Percentiles rank a stretch among this genome's conserved stretches.
Conservation (phyloP, 768 basidiomycete species). For the Collybiopsis luxurians region DNA sequence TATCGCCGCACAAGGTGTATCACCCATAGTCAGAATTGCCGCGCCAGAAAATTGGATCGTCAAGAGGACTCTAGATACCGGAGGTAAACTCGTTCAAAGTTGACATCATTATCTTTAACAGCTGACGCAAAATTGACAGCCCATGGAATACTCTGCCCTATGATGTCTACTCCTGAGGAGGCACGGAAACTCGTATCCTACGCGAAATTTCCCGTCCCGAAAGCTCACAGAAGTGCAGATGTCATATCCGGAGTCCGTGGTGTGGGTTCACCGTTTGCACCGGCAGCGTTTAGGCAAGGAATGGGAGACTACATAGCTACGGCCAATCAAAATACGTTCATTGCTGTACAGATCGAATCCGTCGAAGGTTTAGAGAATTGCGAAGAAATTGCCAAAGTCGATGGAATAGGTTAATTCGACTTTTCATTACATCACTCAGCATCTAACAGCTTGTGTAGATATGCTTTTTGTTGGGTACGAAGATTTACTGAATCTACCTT, state of each 20-base stretch:
- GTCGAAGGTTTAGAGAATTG: slow-evolving; percentile 39
- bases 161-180: slow-evolving; percentile 34
- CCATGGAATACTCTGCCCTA: slow-evolving; percentile 2
- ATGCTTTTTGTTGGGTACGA: slow-evolving; percentile 15
- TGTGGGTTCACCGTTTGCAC: slow-evolving; percentile 44
- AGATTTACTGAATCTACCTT: neutral
- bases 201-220: slow-evolving; percentile 42
- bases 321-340: slow-evolving; percentile 41
- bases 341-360: slow-evolving; percentile 48
- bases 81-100: slow-evolving; percentile 37
- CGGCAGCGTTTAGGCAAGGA: slow-evolving; percentile 33
- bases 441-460: neutral
- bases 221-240: slow-evolving; percentile 19
- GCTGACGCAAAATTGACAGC: too few species aligned
- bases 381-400: slow-evolving; percentile 40
- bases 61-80: slow-evolving; percentile 46
- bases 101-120: too few species aligned
- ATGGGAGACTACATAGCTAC: slow-evolving; percentile 35
- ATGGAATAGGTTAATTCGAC: slow-evolving; percentile 36
- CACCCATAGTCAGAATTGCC: slow-evolving; percentile 44
- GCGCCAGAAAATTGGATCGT: slow-evolving; percentile 47
- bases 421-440: neutral
- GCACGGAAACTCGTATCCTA: slow-evolving; percentile 38
- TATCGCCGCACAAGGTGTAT: slow-evolving; percentile 33
- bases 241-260: slow-evolving; percentile 28